These are phyloP conservation scores for Neonectria ditissima DNA, from an alignment of 2,329 filamentous ascomycete genomes.

Conservation along the genomic window DNA sequence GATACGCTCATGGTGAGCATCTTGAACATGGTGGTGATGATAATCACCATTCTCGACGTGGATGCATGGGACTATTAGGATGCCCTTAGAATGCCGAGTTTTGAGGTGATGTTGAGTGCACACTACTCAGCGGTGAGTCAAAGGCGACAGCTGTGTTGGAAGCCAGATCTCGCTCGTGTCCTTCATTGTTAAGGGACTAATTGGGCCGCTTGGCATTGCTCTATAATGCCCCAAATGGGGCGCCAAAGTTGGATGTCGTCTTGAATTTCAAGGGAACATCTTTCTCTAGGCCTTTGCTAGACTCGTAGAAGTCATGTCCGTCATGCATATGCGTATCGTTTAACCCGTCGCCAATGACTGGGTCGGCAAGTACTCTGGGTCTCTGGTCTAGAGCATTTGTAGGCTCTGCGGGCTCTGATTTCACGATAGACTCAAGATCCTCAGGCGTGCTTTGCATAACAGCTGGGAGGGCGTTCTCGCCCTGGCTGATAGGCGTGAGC, in stretches of 20 bases:
- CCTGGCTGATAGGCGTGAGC: constrained; percentile 62
- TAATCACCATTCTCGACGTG: neutral
- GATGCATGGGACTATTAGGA: neutral
- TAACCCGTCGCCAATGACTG: constrained; percentile 39
- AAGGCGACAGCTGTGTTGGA: constrained; percentile 21
- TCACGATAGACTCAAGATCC: constrained; percentile 34
- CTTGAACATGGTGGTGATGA: neutral
- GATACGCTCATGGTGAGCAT: neutral
- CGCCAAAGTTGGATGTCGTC: constrained; percentile 60
- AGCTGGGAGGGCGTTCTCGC: constrained; percentile 60
- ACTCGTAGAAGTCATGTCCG: constrained; percentile 43
- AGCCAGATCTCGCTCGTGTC: constrained; percentile 1
- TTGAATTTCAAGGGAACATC: constrained; percentile 61
- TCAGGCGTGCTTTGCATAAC: constrained; percentile 53
- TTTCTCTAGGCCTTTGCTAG: constrained; percentile 46
- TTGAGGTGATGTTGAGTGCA: neutral
- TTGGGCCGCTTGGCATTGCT: constrained; percentile 17
- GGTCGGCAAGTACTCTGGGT: constrained; percentile 22
- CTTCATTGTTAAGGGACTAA: neutral
- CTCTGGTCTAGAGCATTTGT: constrained; percentile 25
- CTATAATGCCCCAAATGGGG: constrained; percentile 56
- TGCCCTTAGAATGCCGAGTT: neutral
- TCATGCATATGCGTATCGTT: constrained; percentile 37
- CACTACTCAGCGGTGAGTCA: constrained; percentile 12
- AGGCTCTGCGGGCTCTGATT: constrained; percentile 27